Base-by-base conservation (phyloP, 1,284 basidiomycete species). In the Peniophora sp. region DNA sequence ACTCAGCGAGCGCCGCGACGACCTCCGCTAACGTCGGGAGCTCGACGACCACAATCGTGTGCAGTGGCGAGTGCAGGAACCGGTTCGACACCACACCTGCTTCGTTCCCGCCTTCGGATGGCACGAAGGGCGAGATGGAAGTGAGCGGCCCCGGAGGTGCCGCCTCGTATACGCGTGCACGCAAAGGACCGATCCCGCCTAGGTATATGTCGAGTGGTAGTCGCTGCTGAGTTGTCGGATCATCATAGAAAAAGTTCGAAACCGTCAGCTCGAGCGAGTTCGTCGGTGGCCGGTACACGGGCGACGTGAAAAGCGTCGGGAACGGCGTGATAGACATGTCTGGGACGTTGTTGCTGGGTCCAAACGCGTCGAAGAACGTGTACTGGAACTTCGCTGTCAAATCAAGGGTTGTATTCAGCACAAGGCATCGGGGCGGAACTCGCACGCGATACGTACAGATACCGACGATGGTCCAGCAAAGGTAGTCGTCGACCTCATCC, bases 401-500 rank as follows among this genome's bases (percentile, higher is more conserved):
- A 41, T 58, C 49, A 61, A 54, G 24, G 48, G 45, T 25, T 46
- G 23, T 14, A 27, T 22, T 35, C 22, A 34, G 11, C 27, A 49
- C 32, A 14, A 48, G 20, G 27, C 27, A 12, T 32, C 27, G 27
- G 27, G 27, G 12, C 27, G 27, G 27, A 32, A 19, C 9, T 17
- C 9, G n/a, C 17, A 47, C 23, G 39, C n/a, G 22, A 3, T 27
- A 47, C 23, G 27, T 69, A 94, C 92, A 92, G 50, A 97, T 94
- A 47, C 94, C 91, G 55, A 94, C 91, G 57, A 97, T 93, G 9
- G 92, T 93, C 94, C 94, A 97, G 62, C 91, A 92, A 53, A 95
- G 76, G 69, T 91, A 93, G 63, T 97, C 94, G 62, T 96, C 92
- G 12, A 97, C 91, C 65, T 92, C 89, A 60, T 94, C 92, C 20